Evolutionary conservation across 352 stramenopile genomes (phyloP).

Genomic region (Pythium guiyangense): DNA sequence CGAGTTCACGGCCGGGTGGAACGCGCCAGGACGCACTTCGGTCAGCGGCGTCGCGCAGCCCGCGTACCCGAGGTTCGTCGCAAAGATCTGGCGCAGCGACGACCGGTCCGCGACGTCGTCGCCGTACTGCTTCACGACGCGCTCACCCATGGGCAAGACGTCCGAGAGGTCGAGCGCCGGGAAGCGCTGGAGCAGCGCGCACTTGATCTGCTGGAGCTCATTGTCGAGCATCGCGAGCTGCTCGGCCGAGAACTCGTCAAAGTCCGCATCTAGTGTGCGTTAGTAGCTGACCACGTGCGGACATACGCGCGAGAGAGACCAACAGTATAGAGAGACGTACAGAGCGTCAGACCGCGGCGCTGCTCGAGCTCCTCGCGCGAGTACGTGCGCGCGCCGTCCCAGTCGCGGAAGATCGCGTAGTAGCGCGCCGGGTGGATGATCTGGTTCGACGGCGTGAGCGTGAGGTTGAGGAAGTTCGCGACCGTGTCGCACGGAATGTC

Average conservation of each 20-base stretch:
- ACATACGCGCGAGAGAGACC: background rate
- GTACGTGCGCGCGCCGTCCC: conserved; percentile 89
- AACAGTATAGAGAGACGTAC: conserved; percentile 28
- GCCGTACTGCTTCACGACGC: conserved; percentile 91
- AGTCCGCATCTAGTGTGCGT: conserved; percentile 72
- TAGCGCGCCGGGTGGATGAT: conserved; percentile 92
- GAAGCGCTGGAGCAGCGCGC: conserved; percentile 86
- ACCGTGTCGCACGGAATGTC: conserved; percentile 90
- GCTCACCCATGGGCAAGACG: conserved; percentile 87
- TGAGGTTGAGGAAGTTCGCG: conserved; percentile 92
- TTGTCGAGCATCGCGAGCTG: conserved; percentile 91
- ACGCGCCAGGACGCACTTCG: conserved; percentile 68
- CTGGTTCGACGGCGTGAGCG: conserved; percentile 92
- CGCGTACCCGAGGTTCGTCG: conserved; percentile 88
- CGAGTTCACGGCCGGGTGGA: conserved; percentile 80
- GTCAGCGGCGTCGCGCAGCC: conserved; percentile 86
- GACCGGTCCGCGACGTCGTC: conserved; percentile 86
- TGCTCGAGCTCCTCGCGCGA: conserved; percentile 77
- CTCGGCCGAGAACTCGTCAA: conserved; percentile 91
- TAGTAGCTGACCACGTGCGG: background rate
- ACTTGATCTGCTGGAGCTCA: conserved; percentile 91
- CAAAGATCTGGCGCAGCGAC: conserved; percentile 89
- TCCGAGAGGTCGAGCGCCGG: conserved; percentile 89
- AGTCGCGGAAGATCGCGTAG: conserved; percentile 92
- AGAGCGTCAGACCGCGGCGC: conserved; percentile 86